phyloP scores from a whole-genome alignment of 164 flowering plant species.

The Vitis rupestris region DNA sequence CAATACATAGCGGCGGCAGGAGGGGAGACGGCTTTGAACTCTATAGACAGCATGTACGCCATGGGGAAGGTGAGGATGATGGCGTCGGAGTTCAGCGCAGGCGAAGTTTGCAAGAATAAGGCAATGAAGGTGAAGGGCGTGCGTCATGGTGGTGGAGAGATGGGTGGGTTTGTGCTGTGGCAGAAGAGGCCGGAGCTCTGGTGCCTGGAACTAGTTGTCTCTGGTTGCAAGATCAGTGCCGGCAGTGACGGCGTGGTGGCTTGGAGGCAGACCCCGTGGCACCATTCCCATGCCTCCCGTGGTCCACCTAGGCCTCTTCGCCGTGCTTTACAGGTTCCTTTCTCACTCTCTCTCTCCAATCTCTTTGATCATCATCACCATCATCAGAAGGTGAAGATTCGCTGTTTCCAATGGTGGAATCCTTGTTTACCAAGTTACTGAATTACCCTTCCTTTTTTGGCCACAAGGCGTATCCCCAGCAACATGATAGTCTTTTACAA shows the following conservation, averaged over 20 bases:
- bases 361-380: neutral
- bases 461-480: no score
- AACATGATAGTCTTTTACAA: no score
- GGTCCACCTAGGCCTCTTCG: slow-evolving; percentile 97
- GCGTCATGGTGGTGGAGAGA: slow-evolving; percentile 51
- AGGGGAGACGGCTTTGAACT: slow-evolving; percentile 60
- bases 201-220: slow-evolving; percentile 81
- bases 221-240: slow-evolving; percentile 89
- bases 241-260: slow-evolving; percentile 93
- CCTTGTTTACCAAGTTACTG: no score
- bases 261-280: slow-evolving; percentile 98
- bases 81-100: slow-evolving; percentile 52
- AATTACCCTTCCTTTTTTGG: no score
- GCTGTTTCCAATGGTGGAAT: no score
- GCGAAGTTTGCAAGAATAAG: slow-evolving; percentile 31
- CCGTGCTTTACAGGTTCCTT: slow-evolving; percentile 75
- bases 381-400: neutral
- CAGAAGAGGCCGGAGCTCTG: slow-evolving; percentile 87
- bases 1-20: slow-evolving; percentile 89
- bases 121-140: slow-evolving; percentile 37
- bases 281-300: slow-evolving; percentile 84
- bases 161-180: slow-evolving; percentile 92
- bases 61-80: slow-evolving; percentile 86
- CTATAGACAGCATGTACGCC: slow-evolving; percentile 79
- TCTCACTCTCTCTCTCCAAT: neutral